Evolutionary conservation across 306 rosid genomes (phyloP).

Genomic region (Ormosia semicastrata): DNA sequence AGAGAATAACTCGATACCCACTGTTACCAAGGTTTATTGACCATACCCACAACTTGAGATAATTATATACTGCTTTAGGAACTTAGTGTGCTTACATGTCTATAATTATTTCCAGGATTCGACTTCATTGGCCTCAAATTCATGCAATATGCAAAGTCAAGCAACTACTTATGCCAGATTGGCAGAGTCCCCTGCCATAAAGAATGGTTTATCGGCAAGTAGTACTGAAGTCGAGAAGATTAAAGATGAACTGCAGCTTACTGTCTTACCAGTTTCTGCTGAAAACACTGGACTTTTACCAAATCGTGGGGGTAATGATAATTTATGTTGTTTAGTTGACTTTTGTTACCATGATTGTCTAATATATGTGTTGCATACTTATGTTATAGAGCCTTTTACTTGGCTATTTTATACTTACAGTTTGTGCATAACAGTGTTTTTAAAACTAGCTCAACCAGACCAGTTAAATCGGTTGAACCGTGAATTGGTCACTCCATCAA

Average conservation of each 20-base stretch:
- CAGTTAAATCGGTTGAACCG: too few species aligned
- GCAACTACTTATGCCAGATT: constrained; percentile 69
- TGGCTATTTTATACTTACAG: neutral
- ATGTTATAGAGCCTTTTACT: neutral
- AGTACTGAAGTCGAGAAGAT: constrained; percentile 32
- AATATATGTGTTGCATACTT: neutral
- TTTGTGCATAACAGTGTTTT: neutral
- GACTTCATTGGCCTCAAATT: constrained; percentile 30
- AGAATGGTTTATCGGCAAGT: constrained; percentile 34
- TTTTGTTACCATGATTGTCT: neutral
- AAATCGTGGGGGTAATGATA: constrained; percentile 57
- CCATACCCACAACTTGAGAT: constrained; percentile 20
- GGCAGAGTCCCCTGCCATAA: constrained; percentile 62
- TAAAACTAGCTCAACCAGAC: too few species aligned
- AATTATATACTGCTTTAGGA: constrained; percentile 3
- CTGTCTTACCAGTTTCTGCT: constrained; percentile 75
- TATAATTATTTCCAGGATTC: constrained; percentile 39
- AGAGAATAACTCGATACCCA: constrained; percentile 14
- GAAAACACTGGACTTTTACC: constrained; percentile 73
- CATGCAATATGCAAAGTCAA: constrained; percentile 60
- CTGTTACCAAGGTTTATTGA: constrained; percentile 32
- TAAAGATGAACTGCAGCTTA: constrained; percentile 38
- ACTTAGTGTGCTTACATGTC: constrained; percentile 15
- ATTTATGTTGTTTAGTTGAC: constrained; percentile 16
- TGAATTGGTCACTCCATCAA: too few species aligned